Base-by-base conservation (phyloP, 1,139 yeast species). In the Geotrichum europaeum region DNA sequence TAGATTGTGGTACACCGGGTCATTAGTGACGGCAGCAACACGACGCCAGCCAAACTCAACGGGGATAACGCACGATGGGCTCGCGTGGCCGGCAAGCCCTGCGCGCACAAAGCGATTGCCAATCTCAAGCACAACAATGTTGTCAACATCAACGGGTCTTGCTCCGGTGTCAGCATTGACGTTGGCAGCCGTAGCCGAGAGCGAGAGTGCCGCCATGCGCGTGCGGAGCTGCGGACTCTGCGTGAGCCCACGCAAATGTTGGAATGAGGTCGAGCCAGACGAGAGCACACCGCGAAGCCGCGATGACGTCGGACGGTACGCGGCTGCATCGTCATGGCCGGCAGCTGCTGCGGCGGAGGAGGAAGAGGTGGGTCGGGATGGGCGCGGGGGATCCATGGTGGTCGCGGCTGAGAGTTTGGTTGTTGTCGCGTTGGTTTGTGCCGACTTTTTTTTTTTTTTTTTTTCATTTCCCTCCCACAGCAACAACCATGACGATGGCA, bases 61-160 rank as follows among this genome's bases (percentile, higher is more conserved):
- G 13, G 60, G 63, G 3, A 61, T 53, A n/a, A 28, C 28, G 51
- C 63, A 61, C 9, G 57, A 25, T 4, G 63, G 63, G 3, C 22
- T 40, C 7, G 54, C 40, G 40, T 60, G 59, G 18, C 62, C 64
- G 4, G 62, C 61, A 50, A 62, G 49, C 7, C 64, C 64, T 3
- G 62, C 64, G 18, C 53, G 55, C 15, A 62, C 58, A 10, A n/a
- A 45, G 15, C 64, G 47, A 52, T 62, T 62, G 9, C 64, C 64
- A 18, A 62, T 53, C 30, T 62, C 64, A 15, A 62, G 52, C 6
- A 61, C 60, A 34, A 61, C 59, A 24, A 58, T 58, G 36, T 61
- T 58, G 32, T 55, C 58, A 12, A 53, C 59, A 4, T 57, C 40
- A 18, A 55, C 45, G 2, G 61, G 51, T 6, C 49, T 15, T 40